Conservation (phyloP, 257 asterid species). For the Prunella vulgaris region DNA sequence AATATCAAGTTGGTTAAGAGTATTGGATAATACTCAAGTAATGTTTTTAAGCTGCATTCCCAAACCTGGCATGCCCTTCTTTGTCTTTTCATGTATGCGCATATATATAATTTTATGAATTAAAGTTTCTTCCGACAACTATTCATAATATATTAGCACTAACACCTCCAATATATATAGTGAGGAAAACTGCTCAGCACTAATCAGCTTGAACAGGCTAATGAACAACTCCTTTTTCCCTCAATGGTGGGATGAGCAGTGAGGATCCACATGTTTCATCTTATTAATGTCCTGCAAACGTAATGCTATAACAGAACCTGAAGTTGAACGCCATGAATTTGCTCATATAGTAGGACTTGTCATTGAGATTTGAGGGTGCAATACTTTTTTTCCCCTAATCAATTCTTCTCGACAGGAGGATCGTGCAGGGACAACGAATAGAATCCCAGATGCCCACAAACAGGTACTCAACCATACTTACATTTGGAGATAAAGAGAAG, state of each 20-base stretch:
- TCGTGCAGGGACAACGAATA: slow-evolving; percentile 7
- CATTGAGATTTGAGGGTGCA: background rate
- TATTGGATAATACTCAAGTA: background rate
- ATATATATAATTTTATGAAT: background rate
- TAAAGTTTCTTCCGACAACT: background rate
- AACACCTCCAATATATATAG: background rate
- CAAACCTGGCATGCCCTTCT: background rate
- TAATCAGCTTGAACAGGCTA: slow-evolving; percentile 6
- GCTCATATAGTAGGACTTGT: background rate
- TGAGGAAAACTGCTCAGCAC: slow-evolving; percentile 3
- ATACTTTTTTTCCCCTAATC: background rate
- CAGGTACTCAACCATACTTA: background rate
- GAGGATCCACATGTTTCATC: background rate
- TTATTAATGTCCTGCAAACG: background rate
- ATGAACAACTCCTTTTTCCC: background rate
- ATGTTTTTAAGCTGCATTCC: background rate
- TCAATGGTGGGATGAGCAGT: background rate
- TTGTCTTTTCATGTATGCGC: background rate
- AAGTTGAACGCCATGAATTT: slow-evolving; percentile 2
- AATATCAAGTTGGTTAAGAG: background rate
- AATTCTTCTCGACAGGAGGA: background rate
- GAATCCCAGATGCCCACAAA: background rate
- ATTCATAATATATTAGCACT: background rate
- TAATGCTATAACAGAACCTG: background rate
- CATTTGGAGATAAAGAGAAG: background rate